Conservation (phyloP, 2,329 filamentous ascomycete genomes). For the Tolypocladium ophioglossoides region DNA sequence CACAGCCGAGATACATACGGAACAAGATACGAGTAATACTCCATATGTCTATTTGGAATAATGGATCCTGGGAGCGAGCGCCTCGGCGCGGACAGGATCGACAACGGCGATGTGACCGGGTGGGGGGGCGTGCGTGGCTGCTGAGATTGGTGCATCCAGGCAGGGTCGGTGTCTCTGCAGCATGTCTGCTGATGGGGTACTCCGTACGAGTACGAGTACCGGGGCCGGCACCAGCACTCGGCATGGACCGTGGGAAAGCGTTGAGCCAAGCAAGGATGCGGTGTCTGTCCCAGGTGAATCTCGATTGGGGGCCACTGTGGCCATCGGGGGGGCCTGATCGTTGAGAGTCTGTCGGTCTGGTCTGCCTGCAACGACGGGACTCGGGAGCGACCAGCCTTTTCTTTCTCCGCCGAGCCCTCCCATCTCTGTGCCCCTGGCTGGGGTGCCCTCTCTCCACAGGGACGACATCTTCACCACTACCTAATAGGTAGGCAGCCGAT, state of each 20-base stretch:
- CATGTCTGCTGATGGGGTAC: no score
- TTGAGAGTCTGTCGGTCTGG: not conserved
- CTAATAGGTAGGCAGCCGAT: no score
- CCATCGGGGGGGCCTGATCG: not conserved
- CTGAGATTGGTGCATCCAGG: not conserved
- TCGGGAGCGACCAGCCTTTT: not conserved
- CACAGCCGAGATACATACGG: not conserved
- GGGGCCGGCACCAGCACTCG: not conserved
- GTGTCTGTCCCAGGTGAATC: conserved; percentile 1
- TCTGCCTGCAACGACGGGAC: not conserved
- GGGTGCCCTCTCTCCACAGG: no score
- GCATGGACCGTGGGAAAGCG: not conserved
- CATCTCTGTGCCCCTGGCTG: not conserved
- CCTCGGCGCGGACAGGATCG: not conserved
- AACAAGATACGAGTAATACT: not conserved
- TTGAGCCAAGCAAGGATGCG: not conserved
- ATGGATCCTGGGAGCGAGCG: not conserved
- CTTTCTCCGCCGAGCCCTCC: no score
- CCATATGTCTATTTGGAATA: not conserved
- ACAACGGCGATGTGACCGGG: not conserved
- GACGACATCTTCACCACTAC: no score
- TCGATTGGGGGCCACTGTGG: not conserved
- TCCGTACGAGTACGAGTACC: no score
- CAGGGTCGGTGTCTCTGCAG: no score
- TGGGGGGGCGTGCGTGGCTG: not conserved